These are phyloP conservation scores for Boletus pseudopeckii DNA, from an alignment of 768 basidiomycete genomes.

Conservation along the genomic window DNA sequence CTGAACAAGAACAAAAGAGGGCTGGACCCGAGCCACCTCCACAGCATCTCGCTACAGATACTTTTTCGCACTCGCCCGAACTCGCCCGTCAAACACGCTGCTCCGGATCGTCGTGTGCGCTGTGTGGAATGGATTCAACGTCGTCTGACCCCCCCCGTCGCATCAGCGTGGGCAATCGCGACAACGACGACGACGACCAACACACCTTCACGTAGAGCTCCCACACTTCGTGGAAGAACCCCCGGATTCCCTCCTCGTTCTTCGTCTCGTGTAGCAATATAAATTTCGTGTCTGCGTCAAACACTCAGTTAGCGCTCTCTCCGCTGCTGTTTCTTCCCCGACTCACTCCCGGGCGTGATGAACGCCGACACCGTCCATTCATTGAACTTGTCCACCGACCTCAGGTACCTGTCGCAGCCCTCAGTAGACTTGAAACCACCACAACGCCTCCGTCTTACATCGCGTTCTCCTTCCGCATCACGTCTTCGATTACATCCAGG, in stretches of 20 bases:
- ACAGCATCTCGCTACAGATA: slow-evolving; percentile 45
- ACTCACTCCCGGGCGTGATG: slow-evolving; percentile 90
- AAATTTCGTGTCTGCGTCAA: slow-evolving; percentile 82
- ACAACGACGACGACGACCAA: not conserved
- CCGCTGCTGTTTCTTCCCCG: not conserved
- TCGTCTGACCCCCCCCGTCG: slow-evolving; percentile 50
- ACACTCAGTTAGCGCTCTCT: slow-evolving; percentile 1
- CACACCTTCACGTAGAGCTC: slow-evolving; percentile 94
- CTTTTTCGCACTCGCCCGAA: slow-evolving; percentile 84
- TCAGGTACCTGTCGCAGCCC: slow-evolving; percentile 73
- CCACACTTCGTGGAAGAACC: slow-evolving; percentile 95
- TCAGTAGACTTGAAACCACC: slow-evolving; percentile 13
- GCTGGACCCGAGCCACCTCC: slow-evolving; percentile 16
- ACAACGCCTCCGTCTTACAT: slow-evolving; percentile 54
- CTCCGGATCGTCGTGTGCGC: slow-evolving; percentile 83
- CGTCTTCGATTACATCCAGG: slow-evolving; percentile 91
- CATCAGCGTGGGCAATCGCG: not conserved
- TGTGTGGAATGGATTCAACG: slow-evolving; percentile 95
- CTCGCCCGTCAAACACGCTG: slow-evolving; percentile 74
- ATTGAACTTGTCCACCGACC: slow-evolving; percentile 94
- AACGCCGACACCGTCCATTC: slow-evolving; percentile 99
- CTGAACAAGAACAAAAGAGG: slow-evolving; percentile 16
- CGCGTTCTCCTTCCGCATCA: slow-evolving; percentile 74
- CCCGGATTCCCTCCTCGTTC: slow-evolving; percentile 94
- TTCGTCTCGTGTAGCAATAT: slow-evolving; percentile 90